Evolutionary conservation across 2,329 filamentous ascomycete genomes (phyloP), one percentile per base, ranked within the genome.

Genomic region (Fusarium caatingaense): DNA sequence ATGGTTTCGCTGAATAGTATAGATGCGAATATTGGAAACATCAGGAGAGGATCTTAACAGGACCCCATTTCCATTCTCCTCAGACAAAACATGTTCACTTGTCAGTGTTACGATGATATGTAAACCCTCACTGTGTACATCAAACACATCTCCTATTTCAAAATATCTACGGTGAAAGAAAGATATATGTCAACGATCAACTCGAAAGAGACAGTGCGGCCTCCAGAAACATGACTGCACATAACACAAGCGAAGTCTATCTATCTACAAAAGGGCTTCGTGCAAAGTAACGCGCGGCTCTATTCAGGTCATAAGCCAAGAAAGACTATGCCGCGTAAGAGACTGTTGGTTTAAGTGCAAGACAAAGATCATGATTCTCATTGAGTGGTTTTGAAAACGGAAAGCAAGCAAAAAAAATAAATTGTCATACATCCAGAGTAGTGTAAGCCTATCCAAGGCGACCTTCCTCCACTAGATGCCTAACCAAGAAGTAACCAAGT

Each of bases 311-410:
- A 51, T 40, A 54, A 28, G 57, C 54, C 58, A 50, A 57, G 28
- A 59, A 58, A 41, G 64, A 64, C 27, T 42, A 60, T 40, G 47
- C 41, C 50, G 45, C 51, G 37, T 23, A 28, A 46, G 15, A 53
- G 41, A 53, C 56, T 20, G 47, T 53, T 66, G 57, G 57, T 63
- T 50, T 45, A 54, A 44, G 48, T 68, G 56, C 63, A 61, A 70
- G 73, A 69, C 72, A 64, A 61, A 64, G 59, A 60, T 75, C 73
- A 75, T 75, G 62, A 65, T 74, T 73, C 66, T 75, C 73, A 75
- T 75, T 75, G 73, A 72, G 72, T 72, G 74, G 41, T 66, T 74
- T 72, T 60, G 70, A 62, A 73, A 48, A 65, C 18, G 61, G 59
- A 47, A 67, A 68, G 61, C 49, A 67, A 51, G 50, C 57, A 65